These are phyloP conservation scores for Penicillium soppii DNA, from an alignment of 495 filamentous ascomycete species.

Conservation along the genomic window DNA sequence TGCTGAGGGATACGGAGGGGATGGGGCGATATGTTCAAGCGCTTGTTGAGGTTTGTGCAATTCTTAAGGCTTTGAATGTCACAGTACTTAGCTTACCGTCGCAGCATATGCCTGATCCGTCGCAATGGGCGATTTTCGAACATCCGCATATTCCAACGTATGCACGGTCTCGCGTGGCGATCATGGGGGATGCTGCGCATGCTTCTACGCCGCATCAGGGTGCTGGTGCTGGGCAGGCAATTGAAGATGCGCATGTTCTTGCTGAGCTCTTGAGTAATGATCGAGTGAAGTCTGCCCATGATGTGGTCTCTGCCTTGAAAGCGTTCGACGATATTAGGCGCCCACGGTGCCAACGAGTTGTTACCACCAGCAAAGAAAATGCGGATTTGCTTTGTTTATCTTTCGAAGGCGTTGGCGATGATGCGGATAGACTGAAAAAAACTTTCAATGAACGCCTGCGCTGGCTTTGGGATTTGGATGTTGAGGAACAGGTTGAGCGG, in stretches of 20 bases:
- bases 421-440: conserved; percentile 42
- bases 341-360: conserved; percentile 49
- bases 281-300: conserved; percentile 14
- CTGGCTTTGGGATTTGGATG: conserved; percentile 52
- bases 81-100: conserved; percentile 11
- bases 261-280: conserved; percentile 51
- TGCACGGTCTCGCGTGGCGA: conserved; percentile 50
- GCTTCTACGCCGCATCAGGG: conserved; percentile 70
- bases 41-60: conserved; percentile 37
- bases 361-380: conserved; percentile 48
- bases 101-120: conserved; percentile 41
- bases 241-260: conserved; percentile 66
- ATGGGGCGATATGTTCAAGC: conserved; percentile 52
- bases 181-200: conserved; percentile 71
- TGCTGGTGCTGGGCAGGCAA: conserved; percentile 64
- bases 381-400: conserved; percentile 43
- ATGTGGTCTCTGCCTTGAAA: conserved; percentile 49
- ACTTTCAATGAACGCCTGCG: conserved; percentile 41
- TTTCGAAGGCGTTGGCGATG: conserved; percentile 38
- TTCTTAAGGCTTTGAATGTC: neutral
- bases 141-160: conserved; percentile 56
- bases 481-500: conserved; percentile 27
- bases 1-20: conserved; percentile 51
- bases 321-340: conserved; percentile 61
- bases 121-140: conserved; percentile 65